Evolutionary conservation across 148 eudicot genomes (phyloP).

Genomic region (Salicornia ramosissima): DNA sequence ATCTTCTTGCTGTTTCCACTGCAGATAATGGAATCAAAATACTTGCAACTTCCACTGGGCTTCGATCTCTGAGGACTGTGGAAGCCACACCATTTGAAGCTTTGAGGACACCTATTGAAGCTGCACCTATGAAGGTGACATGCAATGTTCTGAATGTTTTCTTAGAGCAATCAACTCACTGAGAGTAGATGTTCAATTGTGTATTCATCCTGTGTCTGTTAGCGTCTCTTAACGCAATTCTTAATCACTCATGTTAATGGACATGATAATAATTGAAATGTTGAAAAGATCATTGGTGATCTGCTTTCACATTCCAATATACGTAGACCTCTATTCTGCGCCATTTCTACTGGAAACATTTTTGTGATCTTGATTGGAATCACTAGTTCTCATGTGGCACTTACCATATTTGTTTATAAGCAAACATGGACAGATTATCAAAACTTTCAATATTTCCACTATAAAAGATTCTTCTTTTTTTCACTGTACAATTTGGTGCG

Average conservation of each 20-base stretch:
- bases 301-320: too few species aligned
- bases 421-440: background rate
- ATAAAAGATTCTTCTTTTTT: background rate
- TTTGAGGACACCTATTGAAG: constrained; percentile 56
- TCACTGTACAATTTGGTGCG: background rate
- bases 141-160: background rate
- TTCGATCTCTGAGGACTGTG: constrained; percentile 55
- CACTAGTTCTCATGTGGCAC: background rate
- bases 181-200: background rate
- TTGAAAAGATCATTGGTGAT: too few species aligned
- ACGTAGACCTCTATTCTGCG: too few species aligned
- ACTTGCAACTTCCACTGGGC: constrained; percentile 61
- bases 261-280: too few species aligned
- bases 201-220: background rate
- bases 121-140: constrained; percentile 61
- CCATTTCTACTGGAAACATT: background rate
- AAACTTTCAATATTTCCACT: background rate
- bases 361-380: background rate
- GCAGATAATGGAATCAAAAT: constrained; percentile 74
- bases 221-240: background rate
- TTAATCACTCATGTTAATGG: background rate
- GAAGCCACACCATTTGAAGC: constrained; percentile 74
- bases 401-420: background rate
- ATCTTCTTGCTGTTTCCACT: constrained; percentile 74
- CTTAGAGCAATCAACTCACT: background rate